Base-by-base conservation (phyloP, 805 yeast species). In the Candida namnaoensis region DNA sequence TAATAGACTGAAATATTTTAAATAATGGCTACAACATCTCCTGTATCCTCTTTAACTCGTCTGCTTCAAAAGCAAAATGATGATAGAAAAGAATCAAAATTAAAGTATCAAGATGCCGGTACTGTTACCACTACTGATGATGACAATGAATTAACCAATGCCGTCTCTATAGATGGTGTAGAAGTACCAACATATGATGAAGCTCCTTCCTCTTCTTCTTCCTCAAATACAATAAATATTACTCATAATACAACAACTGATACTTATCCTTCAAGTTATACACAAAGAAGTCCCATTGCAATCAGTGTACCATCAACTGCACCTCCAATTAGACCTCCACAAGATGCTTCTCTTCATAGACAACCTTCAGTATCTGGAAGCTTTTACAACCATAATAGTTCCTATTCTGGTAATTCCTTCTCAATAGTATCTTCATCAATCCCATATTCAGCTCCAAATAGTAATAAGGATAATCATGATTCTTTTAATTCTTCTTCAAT, bases 401-500 rank as follows among this genome's bases (percentile, higher is more conserved):
- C 40, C 52, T 28, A 45, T 68, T 77, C 49, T 46, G 10, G 10
- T 26, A 30, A 30, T 13, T 11, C 30, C 8, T 27, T 30, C n/a
- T 30, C 33, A 30, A 30, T 30, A 11, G 64, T 81, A 48, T 74
- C 84, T 5, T 66, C 77, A 24, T 69, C 77, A 34, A 81, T 82
- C 39, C 88, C 88, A 1, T 82, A 81, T 57, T 69, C 82, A 7
- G 87, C 79, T 2, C 88, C 88, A 1, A 85, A 85, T 24, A 82
- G 84, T 8, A 70, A 60, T 42, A 56, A 52, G 60, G 54, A 53
- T 47, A 46, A 39, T 38, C 45, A 42, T 35, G 13, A 62, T 37
- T 47, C 50, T 12, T 50, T 46, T 33, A 45, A 50, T 14, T 48
- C 50, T 33, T 59, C 58, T 45, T 54, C 58, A 28, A 52, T 46